These are phyloP conservation scores for Mycena maculata DNA, from an alignment of 768 basidiomycete species.

Conservation along the genomic window DNA sequence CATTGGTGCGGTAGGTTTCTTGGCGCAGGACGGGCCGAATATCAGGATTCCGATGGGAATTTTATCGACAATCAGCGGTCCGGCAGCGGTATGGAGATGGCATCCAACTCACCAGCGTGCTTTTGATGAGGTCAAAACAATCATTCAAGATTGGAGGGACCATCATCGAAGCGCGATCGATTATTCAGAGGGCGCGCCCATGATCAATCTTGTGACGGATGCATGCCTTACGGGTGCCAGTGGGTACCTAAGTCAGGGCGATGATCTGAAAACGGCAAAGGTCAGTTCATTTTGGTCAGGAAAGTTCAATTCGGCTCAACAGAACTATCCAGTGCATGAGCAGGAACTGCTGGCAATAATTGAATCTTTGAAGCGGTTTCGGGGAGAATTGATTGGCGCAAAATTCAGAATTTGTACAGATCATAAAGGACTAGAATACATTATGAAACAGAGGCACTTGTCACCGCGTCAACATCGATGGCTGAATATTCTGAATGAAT, in stretches of 20 bases:
- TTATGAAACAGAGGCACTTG: slow-evolving; percentile 49
- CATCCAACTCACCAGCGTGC: slow-evolving; percentile 38
- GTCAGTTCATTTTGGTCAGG: slow-evolving; percentile 49
- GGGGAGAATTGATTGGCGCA: slow-evolving; percentile 43
- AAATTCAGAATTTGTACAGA: slow-evolving; percentile 47
- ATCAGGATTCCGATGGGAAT: slow-evolving; percentile 46
- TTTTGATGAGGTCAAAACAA: slow-evolving; percentile 49
- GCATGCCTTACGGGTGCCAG: slow-evolving; percentile 42
- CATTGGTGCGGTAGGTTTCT: slow-evolving; percentile 49
- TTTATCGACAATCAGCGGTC: slow-evolving; percentile 36
- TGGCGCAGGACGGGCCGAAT: slow-evolving; percentile 39
- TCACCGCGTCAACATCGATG: slow-evolving; percentile 50
- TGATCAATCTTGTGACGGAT: slow-evolving; percentile 46
- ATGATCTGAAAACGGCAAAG: slow-evolving; percentile 43
- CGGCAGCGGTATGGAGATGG: slow-evolving; percentile 41
- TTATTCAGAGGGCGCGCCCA: slow-evolving; percentile 29
- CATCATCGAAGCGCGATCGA: slow-evolving; percentile 33
- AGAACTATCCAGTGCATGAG: slow-evolving; percentile 52
- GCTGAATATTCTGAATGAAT: slow-evolving; percentile 51
- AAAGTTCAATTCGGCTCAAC: slow-evolving; percentile 46
- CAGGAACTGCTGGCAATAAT: slow-evolving; percentile 51
- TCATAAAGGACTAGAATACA: slow-evolving; percentile 46
- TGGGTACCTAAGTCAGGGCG: slow-evolving; percentile 42
- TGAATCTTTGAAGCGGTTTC: slow-evolving; percentile 46
- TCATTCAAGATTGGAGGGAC: slow-evolving; percentile 30